Conservation (phyloP, 1,139 yeast species). For the Magnusiomyces sp. region DNA sequence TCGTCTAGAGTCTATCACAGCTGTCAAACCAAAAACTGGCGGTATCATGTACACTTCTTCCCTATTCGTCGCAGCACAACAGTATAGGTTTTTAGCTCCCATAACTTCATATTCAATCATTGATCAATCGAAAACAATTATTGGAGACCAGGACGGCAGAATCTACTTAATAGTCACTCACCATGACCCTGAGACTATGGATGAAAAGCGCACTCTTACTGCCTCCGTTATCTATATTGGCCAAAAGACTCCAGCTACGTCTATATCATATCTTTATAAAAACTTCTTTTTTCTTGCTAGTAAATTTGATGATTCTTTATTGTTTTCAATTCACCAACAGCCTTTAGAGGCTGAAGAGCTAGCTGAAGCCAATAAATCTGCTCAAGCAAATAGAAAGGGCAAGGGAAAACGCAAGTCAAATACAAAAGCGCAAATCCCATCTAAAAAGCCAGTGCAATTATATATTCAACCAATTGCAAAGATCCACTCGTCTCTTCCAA, state of each 20-base stretch:
- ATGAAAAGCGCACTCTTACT: not conserved
- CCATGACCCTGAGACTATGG: not conserved
- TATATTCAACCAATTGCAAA: not conserved
- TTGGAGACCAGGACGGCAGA: constrained; percentile 2
- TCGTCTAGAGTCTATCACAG: not conserved
- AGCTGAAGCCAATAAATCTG: too few species aligned
- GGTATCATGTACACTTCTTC: not conserved
- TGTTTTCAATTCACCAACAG: not conserved
- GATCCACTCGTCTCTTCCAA: not conserved
- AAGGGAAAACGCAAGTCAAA: not conserved
- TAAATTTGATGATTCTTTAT: not conserved
- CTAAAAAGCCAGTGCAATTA: not conserved
- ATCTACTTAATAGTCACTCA: not conserved
- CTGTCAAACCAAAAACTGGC: not conserved
- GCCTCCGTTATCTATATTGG: not conserved
- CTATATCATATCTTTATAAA: not conserved
- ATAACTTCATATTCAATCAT: not conserved
- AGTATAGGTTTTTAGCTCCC: not conserved
- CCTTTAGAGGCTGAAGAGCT: too few species aligned
- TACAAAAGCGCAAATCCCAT: not conserved
- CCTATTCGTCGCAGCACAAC: not conserved
- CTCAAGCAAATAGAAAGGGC: not conserved
- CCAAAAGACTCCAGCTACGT: not conserved
- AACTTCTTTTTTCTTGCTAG: not conserved
- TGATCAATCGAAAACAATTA: not conserved